phyloP scores from a whole-genome alignment of 257 asterid genomes.

The Solanum chmielewskii region DNA sequence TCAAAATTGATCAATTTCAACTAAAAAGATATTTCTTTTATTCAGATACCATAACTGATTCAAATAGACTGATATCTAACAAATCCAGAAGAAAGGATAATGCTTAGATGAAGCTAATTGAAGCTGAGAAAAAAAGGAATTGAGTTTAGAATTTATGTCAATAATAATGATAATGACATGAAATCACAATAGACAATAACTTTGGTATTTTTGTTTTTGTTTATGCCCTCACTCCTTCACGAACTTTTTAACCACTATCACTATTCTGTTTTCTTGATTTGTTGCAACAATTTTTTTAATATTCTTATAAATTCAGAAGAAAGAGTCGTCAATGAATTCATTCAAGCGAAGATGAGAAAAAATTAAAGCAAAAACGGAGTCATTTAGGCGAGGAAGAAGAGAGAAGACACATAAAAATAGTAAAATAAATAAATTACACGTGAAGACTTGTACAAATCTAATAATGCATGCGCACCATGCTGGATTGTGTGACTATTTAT shows the following conservation, averaged over 20 bases:
- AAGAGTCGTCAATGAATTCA: background rate
- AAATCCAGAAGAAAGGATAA: background rate
- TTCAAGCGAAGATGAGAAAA: background rate
- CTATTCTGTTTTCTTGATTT: background rate
- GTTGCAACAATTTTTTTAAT: background rate
- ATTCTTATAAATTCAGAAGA: background rate
- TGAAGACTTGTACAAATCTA: background rate
- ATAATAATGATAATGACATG: background rate
- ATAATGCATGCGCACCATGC: background rate
- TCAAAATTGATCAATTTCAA: background rate
- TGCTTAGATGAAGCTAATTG: background rate
- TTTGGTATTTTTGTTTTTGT: no score
- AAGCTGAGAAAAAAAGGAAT: background rate
- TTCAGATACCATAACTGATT: background rate
- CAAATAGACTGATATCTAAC: background rate
- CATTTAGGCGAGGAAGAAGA: background rate
- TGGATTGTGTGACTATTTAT: background rate
- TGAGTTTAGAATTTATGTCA: background rate
- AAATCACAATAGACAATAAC: background rate
- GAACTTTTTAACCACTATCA: background rate
- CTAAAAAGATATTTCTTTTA: no score
- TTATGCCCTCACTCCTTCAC: background rate
- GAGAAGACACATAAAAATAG: background rate
- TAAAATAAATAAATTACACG: background rate
- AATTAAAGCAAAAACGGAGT: background rate